phyloP scores from a whole-genome alignment of 169 alveolate genomes.

The Plasmodium vivax region DNA sequence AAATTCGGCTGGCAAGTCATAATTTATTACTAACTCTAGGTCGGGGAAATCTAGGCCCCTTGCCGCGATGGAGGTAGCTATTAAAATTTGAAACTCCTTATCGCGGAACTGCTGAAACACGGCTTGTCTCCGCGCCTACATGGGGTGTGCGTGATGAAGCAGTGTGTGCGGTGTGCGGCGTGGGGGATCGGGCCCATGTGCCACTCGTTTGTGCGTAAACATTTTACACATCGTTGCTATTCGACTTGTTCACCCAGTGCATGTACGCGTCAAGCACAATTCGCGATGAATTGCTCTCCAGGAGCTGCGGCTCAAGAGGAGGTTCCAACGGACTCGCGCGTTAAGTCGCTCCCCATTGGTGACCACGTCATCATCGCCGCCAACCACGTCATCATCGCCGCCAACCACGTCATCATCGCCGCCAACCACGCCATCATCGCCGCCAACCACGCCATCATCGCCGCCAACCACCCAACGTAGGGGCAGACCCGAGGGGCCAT shows the following conservation, averaged over 20 bases:
- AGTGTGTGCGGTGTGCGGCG: not conserved
- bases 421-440: not conserved
- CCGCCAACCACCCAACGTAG: not conserved
- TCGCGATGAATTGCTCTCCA: not conserved
- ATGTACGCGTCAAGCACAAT: not conserved
- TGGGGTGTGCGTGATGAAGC: not conserved
- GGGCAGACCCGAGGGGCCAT: not conserved
- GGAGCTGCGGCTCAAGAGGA: not conserved
- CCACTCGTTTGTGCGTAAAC: not conserved
- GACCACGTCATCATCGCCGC: not conserved
- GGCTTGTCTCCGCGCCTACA: constrained; percentile 27
- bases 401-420: not conserved
- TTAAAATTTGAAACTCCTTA: constrained; percentile 87
- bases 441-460: not conserved
- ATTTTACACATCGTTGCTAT: not conserved
- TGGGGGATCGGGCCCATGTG: not conserved
- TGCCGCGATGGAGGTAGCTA: constrained; percentile 99
- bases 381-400: not conserved
- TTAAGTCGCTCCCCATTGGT: not conserved
- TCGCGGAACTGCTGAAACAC: constrained; percentile 30
- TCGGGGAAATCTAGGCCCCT: constrained; percentile 98
- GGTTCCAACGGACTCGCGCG: not conserved
- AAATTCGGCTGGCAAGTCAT: constrained; percentile 97
- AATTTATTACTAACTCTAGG: constrained; percentile 96
- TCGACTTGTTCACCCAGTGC: not conserved